Evolutionary conservation across 2,329 filamentous ascomycete genomes (phyloP), one percentile per base, ranked within the genome.

Genomic region (Xylaria digitata): DNA sequence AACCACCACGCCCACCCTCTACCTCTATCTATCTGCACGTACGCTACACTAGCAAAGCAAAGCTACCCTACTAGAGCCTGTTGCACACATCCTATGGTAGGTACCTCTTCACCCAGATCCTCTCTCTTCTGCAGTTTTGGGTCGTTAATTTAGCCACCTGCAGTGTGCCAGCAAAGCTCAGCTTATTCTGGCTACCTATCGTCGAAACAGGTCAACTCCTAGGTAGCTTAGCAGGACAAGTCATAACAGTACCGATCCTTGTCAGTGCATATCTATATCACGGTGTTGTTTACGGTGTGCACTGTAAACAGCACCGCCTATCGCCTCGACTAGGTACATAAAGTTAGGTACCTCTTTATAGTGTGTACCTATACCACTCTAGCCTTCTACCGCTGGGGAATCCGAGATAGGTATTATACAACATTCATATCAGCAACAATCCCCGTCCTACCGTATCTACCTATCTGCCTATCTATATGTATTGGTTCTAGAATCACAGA

Each of bases 381-480:
- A 40, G 37, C 37, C 37, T 40, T 6, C 37, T 40, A 40, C 37
- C 11, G 37, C 11, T 15, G 13, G 37, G 43, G 37, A 45, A 45
- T 58, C 64, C 61, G 48, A 68, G 54, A 67, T 65, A 70, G 65
- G 61, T 62, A 66, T 43, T 60, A 66, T 43, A 54, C 26, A 60
- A 48, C 50, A 56, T 59, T 53, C 61, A 61, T 65, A 67, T 61
- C 65, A 49, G 54, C 61, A 65, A 43, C 55, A 30, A n/a, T 48
- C 54, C 56, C 37, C 58, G 50, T 63, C 61, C 56, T 58, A 48
- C 55, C 32, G 37, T 45, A 26, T 49, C 30, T 34, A 19, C 32
- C 30, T 45, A 52, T 53, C 23, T 52, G 11, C n/a, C 57, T 26
- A 53, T 42, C 60, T 53, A 55, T 59, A 62, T 67, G 49, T 63